Evolutionary conservation across 1,139 yeast genomes (phyloP), one percentile per base, ranked within the genome.

Genomic region (Hyphopichia wangnamkhiaoensis): DNA sequence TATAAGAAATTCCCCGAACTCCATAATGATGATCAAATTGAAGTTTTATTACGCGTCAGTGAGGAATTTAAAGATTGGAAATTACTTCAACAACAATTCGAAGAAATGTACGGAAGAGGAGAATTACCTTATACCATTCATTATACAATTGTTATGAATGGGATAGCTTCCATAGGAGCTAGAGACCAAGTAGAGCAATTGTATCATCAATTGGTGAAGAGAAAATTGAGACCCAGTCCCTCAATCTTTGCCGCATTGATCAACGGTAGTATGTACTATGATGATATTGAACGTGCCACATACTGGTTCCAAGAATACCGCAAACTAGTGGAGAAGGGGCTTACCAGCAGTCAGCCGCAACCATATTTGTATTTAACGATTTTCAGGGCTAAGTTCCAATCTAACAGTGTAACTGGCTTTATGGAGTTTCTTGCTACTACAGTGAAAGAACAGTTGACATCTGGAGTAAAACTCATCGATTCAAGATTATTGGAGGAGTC

Each of bases 91-190:
- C 52, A 63, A n/a, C 75, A 79, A 37, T 83, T 87, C 52, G 87
- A 84, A 45, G 71, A 68, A 2, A 65, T 84, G 57, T 76, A 80
- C 45, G 82, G 82, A 2, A 63, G 71, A 19, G 83, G 82, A 1
- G 66, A 76, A 31, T 59, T 77, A 18, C 86, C 90, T 0, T 73
- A 74, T 36, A 61, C 76, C 12, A 55, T 65, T 5, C 90, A 85
- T 53, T 86, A 85, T 54, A 72, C 79, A 3, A 72, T 80, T 26
- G 80, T 84, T 4, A 79, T 89, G 78, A 63, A 68, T 39, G 81
- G 89, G 0, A 64, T 87, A 44, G 80, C 88, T 0, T 54, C 61
- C 7, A 61, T 78, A 34, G 89, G 89, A 0, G 80, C 82, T 21
- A 55, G 63, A 3, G 70, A 70, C 12, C 74, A 80, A 43, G 76